phyloP scores from a whole-genome alignment of 306 rosid species.

The Rubus parviflorus region DNA sequence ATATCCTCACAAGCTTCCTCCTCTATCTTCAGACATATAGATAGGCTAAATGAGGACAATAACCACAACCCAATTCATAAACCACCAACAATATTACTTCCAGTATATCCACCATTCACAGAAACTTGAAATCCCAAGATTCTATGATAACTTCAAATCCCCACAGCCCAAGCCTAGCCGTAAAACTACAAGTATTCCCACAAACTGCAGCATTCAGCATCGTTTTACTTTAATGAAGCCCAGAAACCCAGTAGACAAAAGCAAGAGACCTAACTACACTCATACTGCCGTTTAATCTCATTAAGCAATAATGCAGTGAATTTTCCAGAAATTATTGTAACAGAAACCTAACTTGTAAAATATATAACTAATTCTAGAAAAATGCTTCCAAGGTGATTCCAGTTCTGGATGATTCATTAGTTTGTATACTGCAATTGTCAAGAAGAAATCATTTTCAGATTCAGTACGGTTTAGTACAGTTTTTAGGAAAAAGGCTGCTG shows the following conservation, averaged over 20 bases:
- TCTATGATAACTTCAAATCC: neutral
- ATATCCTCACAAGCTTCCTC: constrained; percentile 26
- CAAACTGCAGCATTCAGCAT: constrained; percentile 25
- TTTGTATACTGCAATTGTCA: too few species aligned
- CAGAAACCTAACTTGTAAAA: too few species aligned
- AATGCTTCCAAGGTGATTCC: too few species aligned
- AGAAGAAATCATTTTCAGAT: too few species aligned
- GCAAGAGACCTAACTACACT: neutral
- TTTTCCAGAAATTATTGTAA: too few species aligned
- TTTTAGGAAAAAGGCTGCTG: too few species aligned
- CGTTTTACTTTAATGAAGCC: neutral
- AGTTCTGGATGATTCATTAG: too few species aligned
- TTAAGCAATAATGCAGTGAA: too few species aligned
- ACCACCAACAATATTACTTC: neutral
- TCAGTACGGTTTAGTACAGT: too few species aligned
- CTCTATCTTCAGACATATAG: constrained; percentile 8
- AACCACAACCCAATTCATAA: constrained; percentile 19
- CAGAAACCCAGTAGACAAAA: neutral
- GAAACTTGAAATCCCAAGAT: neutral
- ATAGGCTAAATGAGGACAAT: constrained; percentile 5
- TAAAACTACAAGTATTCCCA: constrained; percentile 6
- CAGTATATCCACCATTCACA: neutral
- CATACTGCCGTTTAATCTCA: too few species aligned
- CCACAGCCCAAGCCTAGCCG: neutral
- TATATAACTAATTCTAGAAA: too few species aligned